Conservation (phyloP, 257 asterid genomes). For the Craterostigma plantagineum region DNA sequence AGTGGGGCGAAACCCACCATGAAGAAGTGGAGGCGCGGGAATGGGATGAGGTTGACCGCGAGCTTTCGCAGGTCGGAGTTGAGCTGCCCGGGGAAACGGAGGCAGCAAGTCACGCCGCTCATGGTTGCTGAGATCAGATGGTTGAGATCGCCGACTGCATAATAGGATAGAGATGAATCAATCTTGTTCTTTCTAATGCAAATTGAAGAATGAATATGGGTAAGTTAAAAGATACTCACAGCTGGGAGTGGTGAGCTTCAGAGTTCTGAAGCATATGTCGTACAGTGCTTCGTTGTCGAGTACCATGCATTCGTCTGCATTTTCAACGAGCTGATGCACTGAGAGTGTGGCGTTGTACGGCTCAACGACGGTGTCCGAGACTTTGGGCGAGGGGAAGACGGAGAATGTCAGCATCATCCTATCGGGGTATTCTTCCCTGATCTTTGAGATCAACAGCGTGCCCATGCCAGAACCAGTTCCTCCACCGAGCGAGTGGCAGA, state of each 20-base stretch:
- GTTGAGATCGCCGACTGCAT: constrained; percentile 65
- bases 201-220: no score
- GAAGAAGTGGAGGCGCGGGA: constrained; percentile 72
- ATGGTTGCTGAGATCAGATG: constrained; percentile 76
- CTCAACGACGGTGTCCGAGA: constrained; percentile 66
- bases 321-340: constrained; percentile 70
- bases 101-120: constrained; percentile 89
- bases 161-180: not conserved
- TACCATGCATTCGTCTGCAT: constrained; percentile 75
- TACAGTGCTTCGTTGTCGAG: constrained; percentile 8
- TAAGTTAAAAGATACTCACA: constrained; percentile 31
- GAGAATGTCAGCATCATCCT: constrained; percentile 74
- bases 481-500: constrained; percentile 70
- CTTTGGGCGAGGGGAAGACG: constrained; percentile 28
- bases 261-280: constrained; percentile 16
- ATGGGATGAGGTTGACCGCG: constrained; percentile 27
- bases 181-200: not conserved
- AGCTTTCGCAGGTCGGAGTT: constrained; percentile 49
- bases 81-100: constrained; percentile 65
- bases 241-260: constrained; percentile 67
- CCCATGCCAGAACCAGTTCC: constrained; percentile 86
- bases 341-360: constrained; percentile 70
- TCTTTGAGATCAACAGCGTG: constrained; percentile 49
- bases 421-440: constrained; percentile 70
- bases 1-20: constrained; percentile 21